These are phyloP conservation scores for Cyphellophora europaea DNA, from an alignment of 2,329 filamentous ascomycete species.

Conservation along the genomic window DNA sequence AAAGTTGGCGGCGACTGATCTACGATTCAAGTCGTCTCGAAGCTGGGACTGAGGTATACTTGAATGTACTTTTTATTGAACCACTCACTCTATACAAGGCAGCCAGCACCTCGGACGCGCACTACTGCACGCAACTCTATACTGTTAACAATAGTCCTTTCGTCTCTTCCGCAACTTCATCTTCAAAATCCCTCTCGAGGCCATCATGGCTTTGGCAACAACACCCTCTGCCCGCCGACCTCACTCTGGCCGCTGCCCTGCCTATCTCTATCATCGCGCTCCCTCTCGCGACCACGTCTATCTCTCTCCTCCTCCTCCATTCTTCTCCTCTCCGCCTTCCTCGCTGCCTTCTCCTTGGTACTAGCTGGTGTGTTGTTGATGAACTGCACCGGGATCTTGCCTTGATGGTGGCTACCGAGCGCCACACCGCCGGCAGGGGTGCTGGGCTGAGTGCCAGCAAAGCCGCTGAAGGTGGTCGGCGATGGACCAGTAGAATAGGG, in stretches of 20 bases:
- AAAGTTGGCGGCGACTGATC: no score
- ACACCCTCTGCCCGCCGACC: background rate
- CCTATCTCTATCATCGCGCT: no score
- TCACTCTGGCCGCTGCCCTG: background rate
- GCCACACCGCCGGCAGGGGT: background rate
- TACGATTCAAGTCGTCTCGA: no score
- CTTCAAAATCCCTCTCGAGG: no score
- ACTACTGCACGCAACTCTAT: no score
- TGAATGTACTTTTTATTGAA: no score
- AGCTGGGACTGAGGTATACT: no score
- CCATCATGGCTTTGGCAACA: no score
- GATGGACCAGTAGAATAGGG: background rate
- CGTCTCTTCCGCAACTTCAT: no score
- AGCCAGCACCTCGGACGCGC: no score
- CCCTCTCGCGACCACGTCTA: background rate
- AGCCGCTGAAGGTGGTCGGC: background rate
- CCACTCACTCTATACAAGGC: no score
- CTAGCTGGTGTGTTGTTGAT: conserved; percentile 1
- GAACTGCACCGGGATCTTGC: conserved; percentile 1
- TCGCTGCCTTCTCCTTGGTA: background rate
- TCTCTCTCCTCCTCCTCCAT: conserved; percentile 1
- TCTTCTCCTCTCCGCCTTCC: background rate
- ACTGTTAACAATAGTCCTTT: no score
- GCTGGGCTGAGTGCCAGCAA: background rate
- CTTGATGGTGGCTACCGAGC: background rate